A percentile compares a stretch with the other conserved stretches of the same genome.
These are phyloP conservation scores for Rhodomyrtus psidioides DNA, from an alignment of 441 rosid genomes.

Conservation along the genomic window DNA sequence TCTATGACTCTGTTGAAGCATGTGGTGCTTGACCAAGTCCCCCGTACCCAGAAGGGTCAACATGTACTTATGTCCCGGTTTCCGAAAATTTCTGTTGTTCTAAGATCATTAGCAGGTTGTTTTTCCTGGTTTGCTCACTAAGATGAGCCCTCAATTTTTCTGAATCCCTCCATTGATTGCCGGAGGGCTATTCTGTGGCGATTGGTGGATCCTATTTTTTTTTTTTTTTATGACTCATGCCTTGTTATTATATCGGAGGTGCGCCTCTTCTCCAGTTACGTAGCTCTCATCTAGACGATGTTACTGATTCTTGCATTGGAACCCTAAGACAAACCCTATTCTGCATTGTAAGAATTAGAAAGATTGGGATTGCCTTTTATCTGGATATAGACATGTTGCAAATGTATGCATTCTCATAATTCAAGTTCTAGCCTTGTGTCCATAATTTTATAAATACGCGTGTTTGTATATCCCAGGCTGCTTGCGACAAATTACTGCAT, in stretches of 20 bases:
- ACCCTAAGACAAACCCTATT: no score
- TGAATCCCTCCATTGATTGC: no score
- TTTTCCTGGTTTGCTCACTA: neutral
- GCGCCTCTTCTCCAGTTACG: no score
- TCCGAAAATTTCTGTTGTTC: neutral
- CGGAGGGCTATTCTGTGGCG: neutral
- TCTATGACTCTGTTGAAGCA: no score
- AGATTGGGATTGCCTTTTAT: neutral
- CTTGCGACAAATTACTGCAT: neutral
- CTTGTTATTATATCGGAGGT: neutral
- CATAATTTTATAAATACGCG: neutral
- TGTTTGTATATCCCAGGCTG: neutral
- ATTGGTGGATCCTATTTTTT: neutral
- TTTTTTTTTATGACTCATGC: neutral
- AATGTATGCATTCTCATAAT: neutral
- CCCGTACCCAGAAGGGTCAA: neutral
- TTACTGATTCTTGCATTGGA: no score
- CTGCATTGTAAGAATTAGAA: no score
- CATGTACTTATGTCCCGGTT: neutral
- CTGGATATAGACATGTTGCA: neutral
- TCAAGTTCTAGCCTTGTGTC: neutral
- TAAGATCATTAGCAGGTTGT: neutral
- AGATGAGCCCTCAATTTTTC: neutral
- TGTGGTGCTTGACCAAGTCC: neutral
- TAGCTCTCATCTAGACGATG: no score